phyloP scores from a whole-genome alignment of 2,329 filamentous ascomycete genomes.

The Ophiostoma quercus region DNA sequence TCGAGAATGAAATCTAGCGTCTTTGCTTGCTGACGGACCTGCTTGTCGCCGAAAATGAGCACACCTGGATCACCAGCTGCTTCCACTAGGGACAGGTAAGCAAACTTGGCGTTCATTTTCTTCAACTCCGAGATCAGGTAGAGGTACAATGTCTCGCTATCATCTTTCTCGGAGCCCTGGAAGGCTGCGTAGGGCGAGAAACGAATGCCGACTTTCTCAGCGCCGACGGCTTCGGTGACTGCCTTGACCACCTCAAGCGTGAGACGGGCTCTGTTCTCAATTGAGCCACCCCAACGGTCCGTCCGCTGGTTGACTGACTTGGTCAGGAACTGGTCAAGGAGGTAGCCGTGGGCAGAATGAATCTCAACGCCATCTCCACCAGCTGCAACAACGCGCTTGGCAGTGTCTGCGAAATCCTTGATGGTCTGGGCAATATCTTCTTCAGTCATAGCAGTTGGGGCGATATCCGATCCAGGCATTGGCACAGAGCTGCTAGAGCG shows the following conservation, averaged over 20 bases:
- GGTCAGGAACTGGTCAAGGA: slow-evolving; percentile 28
- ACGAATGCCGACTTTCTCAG: not conserved
- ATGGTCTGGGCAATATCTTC: not conserved
- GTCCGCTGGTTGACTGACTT: slow-evolving; percentile 63
- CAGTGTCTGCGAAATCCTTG: not conserved
- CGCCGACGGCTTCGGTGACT: not conserved
- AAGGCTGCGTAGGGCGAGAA: not conserved
- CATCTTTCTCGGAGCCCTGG: not conserved
- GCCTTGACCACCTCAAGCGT: slow-evolving; percentile 53
- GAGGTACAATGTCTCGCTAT: not conserved
- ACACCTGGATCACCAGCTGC: not conserved
- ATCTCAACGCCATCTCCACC: not conserved
- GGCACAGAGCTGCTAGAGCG: not conserved
- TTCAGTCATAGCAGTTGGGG: not conserved
- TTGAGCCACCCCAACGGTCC: slow-evolving; percentile 62
- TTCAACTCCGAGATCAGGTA: not conserved
- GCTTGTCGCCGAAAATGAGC: not conserved
- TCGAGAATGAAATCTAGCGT: not conserved
- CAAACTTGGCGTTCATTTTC: not conserved
- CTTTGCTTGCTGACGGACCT: not conserved
- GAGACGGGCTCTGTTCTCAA: slow-evolving; percentile 66
- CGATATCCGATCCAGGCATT: not conserved
- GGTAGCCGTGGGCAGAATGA: not conserved
- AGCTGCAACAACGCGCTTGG: not conserved
- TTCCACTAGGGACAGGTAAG: not conserved